Percentiles rank a stretch among this genome's conserved stretches.
Conservation (phyloP, 352 stramenopile species). For the Blastocystis sp. region DNA sequence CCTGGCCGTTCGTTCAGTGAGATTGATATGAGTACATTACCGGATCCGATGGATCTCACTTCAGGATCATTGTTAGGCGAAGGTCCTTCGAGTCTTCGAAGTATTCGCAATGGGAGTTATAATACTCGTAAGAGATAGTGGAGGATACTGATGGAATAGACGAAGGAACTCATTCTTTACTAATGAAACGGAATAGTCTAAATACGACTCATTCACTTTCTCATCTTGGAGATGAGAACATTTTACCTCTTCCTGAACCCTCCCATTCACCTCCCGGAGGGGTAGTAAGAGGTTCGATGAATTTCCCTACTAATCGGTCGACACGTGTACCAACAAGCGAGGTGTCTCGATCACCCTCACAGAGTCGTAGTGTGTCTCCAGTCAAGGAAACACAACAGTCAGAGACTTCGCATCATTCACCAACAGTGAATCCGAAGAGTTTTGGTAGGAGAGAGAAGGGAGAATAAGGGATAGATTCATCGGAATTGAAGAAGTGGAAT, state of each 20-base stretch:
- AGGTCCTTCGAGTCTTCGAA: too few species aligned
- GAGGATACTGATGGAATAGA: not conserved
- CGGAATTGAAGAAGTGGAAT: not conserved
- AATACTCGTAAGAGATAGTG: not conserved
- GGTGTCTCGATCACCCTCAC: not conserved
- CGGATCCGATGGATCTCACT: not conserved
- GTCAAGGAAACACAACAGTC: not conserved
- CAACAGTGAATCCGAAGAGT: not conserved
- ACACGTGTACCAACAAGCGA: not conserved
- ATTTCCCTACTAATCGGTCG: not conserved
- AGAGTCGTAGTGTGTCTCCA: not conserved
- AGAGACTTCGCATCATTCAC: not conserved
- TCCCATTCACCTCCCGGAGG: too few species aligned
- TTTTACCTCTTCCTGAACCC: too few species aligned
- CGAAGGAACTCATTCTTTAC: not conserved
- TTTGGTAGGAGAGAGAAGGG: not conserved
- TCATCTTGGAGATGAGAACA: too few species aligned
- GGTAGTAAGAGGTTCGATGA: not conserved
- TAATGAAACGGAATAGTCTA: not conserved
- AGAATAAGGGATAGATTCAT: not conserved
- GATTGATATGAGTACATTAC: slow-evolving; percentile 16
- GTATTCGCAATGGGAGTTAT: not conserved
- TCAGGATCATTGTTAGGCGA: not conserved
- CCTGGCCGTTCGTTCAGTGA: slow-evolving; percentile 24
- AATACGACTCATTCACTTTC: not conserved